phyloP scores from a whole-genome alignment of 352 stramenopile species.

The Pythium sukuiense region DNA sequence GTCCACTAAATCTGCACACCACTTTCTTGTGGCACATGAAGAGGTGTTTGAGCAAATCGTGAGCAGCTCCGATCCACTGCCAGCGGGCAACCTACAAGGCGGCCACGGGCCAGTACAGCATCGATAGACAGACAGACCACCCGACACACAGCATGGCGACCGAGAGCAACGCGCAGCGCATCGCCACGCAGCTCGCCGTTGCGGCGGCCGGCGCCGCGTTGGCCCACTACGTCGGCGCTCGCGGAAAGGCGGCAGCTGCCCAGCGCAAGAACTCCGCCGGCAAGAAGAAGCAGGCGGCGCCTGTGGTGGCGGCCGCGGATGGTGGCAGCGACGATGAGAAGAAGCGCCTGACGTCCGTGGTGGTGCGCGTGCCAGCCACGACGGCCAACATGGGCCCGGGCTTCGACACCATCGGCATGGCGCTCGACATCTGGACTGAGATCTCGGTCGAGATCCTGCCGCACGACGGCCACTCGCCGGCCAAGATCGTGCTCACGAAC shows the following conservation, averaged over 20 bases:
- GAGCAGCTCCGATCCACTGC: neutral
- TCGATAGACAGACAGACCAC: neutral
- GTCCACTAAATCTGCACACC: neutral
- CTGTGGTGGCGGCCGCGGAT: neutral
- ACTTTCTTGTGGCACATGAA: conserved; percentile 2
- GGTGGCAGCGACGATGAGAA: conserved; percentile 39
- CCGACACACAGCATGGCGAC: conserved; percentile 2
- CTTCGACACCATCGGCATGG: conserved; percentile 98
- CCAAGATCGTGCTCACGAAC: conserved; percentile 95
- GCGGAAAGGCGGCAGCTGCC: conserved; percentile 33
- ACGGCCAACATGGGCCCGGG: conserved; percentile 98
- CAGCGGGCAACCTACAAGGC: neutral
- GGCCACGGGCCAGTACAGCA: neutral
- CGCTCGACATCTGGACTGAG: conserved; percentile 99
- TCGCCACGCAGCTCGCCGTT: conserved; percentile 60
- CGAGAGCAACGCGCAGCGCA: conserved; percentile 28
- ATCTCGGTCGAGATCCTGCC: conserved; percentile 92
- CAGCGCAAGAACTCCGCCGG: neutral
- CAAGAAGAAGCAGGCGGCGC: conserved; percentile 1
- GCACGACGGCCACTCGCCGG: conserved; percentile 20
- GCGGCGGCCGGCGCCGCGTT: conserved; percentile 51
- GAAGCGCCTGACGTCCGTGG: conserved; percentile 83
- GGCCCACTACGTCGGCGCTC: conserved; percentile 62
- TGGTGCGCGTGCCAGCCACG: conserved; percentile 97
- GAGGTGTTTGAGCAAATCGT: conserved; percentile 8